Evolutionary conservation across 192 early-diverging fungal species (phyloP), one percentile per base, ranked within the genome.

Genomic region (Coemansia furcata): DNA sequence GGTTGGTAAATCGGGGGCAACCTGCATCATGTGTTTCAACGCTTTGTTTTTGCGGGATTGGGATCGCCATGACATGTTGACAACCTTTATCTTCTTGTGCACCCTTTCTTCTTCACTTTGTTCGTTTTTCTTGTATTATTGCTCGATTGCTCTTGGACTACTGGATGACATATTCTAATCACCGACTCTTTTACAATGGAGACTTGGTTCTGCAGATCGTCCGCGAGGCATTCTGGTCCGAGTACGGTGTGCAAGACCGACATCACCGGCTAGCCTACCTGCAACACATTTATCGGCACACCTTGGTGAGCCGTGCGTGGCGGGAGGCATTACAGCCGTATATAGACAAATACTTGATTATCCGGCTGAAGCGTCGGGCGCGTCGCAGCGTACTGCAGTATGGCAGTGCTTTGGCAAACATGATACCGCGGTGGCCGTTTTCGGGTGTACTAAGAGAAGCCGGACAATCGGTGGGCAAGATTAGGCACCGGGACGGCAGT

Each of bases 201-300:
- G 66, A 68, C 47, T 29, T 74, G 12, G 55, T 74, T 9, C 33
- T 65, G 58, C 66, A 63, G 38, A 74, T 74, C 17, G 66, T 68
- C 44, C 65, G 62, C 21, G 66, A 65, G 62, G 17, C 62, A 12
- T 68, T 74, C 36, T 65, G 62, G 66, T 36, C 63, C n/a, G 72
- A 74, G 43, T 58, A 32, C 38, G 66, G 66, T 3, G 57, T 65
- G 15, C 57, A 62, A 1, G 72, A 68, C 37, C 59, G 67, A 10
- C 55, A 68, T 42, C 66, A 65, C 33, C 61, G 66, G 6, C 72
- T 74, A 14, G 72, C 60, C 12, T 68, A 68, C 32, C 62, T 74
- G 23, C 62, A 52, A 63, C 62, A 68, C 29, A 64, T 68, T 17
- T 67, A 52, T 63, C 72, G 67, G 6, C 62, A 60, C 23, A 49